Conservation (phyloP, 2,329 filamentous ascomycete species). For the Tympanopsis confertula region DNA sequence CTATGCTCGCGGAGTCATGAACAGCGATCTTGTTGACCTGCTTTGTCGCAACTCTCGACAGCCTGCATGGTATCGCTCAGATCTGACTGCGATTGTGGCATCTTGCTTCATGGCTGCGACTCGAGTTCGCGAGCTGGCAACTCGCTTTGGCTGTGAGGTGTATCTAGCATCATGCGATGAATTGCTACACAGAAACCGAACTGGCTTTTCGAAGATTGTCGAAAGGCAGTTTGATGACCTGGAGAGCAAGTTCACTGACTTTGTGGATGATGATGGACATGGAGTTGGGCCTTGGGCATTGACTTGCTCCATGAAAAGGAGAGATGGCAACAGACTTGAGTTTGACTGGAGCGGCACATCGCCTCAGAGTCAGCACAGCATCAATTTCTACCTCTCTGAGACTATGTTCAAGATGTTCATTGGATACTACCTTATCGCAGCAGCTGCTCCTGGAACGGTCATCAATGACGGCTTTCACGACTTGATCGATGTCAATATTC, state of each 20-base stretch:
- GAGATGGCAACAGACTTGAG: slow-evolving; percentile 22
- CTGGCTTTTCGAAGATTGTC: slow-evolving; percentile 30
- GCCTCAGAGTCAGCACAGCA: slow-evolving; percentile 28
- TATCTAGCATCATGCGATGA: slow-evolving; percentile 31
- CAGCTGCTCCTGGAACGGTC: slow-evolving; percentile 31
- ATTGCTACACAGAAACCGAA: slow-evolving; percentile 28
- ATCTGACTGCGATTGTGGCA: slow-evolving; percentile 31
- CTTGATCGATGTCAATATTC: slow-evolving; percentile 31
- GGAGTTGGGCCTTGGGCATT: slow-evolving; percentile 31
- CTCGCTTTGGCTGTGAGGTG: slow-evolving; percentile 8
- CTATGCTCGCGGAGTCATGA: slow-evolving; percentile 28
- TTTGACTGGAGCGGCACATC: slow-evolving; percentile 36
- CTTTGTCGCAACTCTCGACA: slow-evolving; percentile 34
- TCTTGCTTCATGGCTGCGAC: slow-evolving; percentile 29
- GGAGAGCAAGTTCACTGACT: slow-evolving; percentile 30
- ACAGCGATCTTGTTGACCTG: slow-evolving; percentile 27
- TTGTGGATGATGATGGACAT: slow-evolving; percentile 34
- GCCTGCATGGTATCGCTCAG: slow-evolving; percentile 34
- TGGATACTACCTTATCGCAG: slow-evolving; percentile 32
- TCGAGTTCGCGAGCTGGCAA: slow-evolving; percentile 26
- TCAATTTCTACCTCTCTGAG: slow-evolving; percentile 34
- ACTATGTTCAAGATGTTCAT: slow-evolving; percentile 40
- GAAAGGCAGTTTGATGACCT: slow-evolving; percentile 28
- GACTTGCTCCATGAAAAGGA: slow-evolving; percentile 31
- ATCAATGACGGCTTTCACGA: slow-evolving; percentile 39